These are phyloP conservation scores for Aurantiochytrium sp. DNA, from an alignment of 108 stramenopile species.

Conservation along the genomic window DNA sequence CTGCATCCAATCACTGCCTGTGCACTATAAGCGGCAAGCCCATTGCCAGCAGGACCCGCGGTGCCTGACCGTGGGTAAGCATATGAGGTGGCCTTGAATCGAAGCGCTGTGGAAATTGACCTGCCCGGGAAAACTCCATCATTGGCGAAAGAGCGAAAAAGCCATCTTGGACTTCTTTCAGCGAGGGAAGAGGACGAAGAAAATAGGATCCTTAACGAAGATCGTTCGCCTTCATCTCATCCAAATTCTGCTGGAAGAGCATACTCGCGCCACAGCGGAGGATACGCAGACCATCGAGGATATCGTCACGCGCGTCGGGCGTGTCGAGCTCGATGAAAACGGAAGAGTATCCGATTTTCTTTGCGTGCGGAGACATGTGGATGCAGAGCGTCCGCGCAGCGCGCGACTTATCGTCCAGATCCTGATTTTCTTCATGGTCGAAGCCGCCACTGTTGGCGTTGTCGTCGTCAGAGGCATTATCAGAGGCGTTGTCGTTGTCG, in stretches of 20 bases:
- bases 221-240: neutral
- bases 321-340: neutral
- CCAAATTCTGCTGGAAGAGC: slow-evolving; percentile 10
- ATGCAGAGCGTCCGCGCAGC: neutral
- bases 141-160: no score
- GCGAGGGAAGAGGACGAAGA: no score
- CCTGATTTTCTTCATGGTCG: neutral
- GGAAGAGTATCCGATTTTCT: neutral
- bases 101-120: no score
- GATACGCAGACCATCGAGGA: neutral
- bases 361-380: neutral
- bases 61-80: no score
- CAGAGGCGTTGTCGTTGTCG: neutral
- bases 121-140: no score
- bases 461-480: neutral
- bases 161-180: no score
- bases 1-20: no score
- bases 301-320: neutral
- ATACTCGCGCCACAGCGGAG: slow-evolving; percentile 3
- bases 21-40: no score
- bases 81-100: no score
- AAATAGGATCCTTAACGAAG: slow-evolving; percentile 5
- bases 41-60: no score
- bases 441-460: neutral
- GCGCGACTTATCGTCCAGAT: neutral